Evolutionary conservation across 2,329 filamentous ascomycete genomes (phyloP), one percentile per base, ranked within the genome.

Genomic region (Diaporthe citrichinensis): DNA sequence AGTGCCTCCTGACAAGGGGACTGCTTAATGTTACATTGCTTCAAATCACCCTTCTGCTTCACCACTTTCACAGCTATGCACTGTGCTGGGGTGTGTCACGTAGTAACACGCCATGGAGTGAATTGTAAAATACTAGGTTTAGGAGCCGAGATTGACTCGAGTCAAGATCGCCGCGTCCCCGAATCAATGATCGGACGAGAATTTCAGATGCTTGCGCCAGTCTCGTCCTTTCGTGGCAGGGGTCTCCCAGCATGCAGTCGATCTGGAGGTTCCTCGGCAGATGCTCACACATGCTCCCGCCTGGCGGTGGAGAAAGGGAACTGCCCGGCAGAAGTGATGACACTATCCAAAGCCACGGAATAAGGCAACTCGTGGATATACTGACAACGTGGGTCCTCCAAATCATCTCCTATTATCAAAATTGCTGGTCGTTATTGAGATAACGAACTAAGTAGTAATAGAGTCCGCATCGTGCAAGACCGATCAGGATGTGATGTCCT

Each of bases 71-170:
- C 25, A n/a, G 62, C 44, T 20, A 36, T 36, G 62, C 62, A 51
- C 62, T 51, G 62, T 67, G 62, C 62, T 34, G 20, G 23, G 51
- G 20, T 17, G 25, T 5, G 28, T n/a, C 3, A 41, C 62, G 28
- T 67, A 49, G 20, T 25, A 10, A 9, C 34, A 67, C 44, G 2
- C 44, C 62, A 36, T 34, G 62, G 62, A 49, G 62, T 67, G 62
- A 12, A 2, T 6, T 36, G 28, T 51, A 17, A 1, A 36, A 36
- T 36, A 2, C 44, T 23, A 25, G 61, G 25, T 31, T 8, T 25
- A 67, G 62, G 62, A 17, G 28, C 62, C 28, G 62, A 67, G 41
- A 67, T 36, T 34, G 46, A 36, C 44, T 25, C 28, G 44, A 49
- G 20, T 51, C 44, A 51, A 67, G 61, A 17, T 23, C 17, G 20